Conservation (phyloP, 352 stramenopile species). For the Phytophthora sojae region DNA sequence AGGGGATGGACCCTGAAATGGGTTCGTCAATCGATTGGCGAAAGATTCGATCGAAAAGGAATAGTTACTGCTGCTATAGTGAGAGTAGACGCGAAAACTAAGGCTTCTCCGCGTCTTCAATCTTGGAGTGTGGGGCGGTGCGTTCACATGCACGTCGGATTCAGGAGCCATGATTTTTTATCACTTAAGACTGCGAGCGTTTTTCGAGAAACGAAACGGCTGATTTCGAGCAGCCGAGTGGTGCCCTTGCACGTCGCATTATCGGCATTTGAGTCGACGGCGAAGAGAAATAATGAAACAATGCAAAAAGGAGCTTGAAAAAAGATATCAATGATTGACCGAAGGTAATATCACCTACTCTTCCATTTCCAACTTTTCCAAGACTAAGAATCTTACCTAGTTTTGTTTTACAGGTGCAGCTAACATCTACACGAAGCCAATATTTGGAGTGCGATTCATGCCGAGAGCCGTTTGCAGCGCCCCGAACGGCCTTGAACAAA, state of each 20-base stretch:
- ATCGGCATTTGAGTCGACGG: no score
- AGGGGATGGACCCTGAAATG: slow-evolving; percentile 8
- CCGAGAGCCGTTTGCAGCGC: no score
- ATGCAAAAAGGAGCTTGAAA: no score
- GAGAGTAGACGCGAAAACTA: not conserved
- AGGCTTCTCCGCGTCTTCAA: not conserved
- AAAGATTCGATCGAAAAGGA: slow-evolving; percentile 1
- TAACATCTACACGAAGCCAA: no score
- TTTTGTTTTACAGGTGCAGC: no score
- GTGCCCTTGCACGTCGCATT: not conserved
- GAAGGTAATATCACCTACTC: no score
- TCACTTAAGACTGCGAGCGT: not conserved
- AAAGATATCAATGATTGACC: no score
- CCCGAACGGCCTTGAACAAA: no score
- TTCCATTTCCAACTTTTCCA: no score
- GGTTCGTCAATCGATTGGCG: slow-evolving; percentile 19
- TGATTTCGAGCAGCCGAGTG: not conserved
- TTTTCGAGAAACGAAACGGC: not conserved
- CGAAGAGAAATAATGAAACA: no score
- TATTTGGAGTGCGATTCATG: no score
- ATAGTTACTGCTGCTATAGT: not conserved
- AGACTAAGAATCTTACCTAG: no score
- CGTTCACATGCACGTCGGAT: not conserved
- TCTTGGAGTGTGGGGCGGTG: not conserved
- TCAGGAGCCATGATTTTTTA: not conserved